Base-by-base conservation (phyloP, 768 basidiomycete species). In the Flagelloscypha sp. region DNA sequence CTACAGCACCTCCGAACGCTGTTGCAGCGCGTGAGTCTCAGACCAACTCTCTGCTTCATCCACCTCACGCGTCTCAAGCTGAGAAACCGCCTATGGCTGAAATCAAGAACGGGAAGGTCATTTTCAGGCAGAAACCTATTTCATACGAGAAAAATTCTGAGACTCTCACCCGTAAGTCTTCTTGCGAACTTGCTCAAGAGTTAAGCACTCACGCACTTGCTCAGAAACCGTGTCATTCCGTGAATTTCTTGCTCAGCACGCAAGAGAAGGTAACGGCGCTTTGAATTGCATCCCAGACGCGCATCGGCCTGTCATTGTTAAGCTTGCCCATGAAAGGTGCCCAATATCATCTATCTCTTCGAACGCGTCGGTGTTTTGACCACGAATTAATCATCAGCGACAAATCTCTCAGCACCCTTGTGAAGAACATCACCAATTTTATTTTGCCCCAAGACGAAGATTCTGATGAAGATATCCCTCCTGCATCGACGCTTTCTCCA, bases 311-410 rank as follows among this genome's bases (percentile, higher is more conserved):
- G 59, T 93, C 17, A 73, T 94, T 46, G 88, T 78, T 5, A 89
- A 90, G 55, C 57, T 90, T 25, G 75, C 75, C 1, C 84, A 89
- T 44, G 90, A 94, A 60, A 90, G 88, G 90, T 88, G 33, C 35
- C 64, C 37, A 31, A 20, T 35, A 11, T 42, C 4, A 18, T 17
- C 27, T 8, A 15, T 21, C 6, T 17, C 15, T 21, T 38, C 9
- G 12, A n/a, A 34, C 32, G 5, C 13, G 27, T 35, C 11, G 19
- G 16, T 8, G 24, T 27, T n/a, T 24, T 38, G 13, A 38, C 13
- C 33, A 29, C 27, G 23, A 24, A 33, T 33, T 23, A 23, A 22
- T 27, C 40, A 27, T 22, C 39, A 94, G 89, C 47, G 87, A 90
- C 54, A 88, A 85, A 57, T 69, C 76, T 1, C 47, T 80, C 3